Conservation (phyloP, 1,284 basidiomycete genomes). For the Agroathelia rolfsii region DNA sequence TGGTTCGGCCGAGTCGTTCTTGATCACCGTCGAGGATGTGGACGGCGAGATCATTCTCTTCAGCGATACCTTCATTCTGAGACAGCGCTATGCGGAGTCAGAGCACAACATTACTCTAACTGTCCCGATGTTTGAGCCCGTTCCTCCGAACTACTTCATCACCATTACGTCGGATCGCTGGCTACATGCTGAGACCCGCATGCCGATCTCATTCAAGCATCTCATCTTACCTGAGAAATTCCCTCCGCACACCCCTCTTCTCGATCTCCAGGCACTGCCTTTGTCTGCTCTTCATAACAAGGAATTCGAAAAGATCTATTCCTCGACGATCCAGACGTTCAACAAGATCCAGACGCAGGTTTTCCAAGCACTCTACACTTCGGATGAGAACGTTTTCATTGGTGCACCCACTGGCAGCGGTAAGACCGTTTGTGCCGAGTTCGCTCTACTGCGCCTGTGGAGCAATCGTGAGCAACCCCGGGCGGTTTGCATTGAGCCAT, state of each 20-base stretch:
- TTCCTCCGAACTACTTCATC: slow-evolving; percentile 97
- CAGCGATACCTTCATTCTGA: slow-evolving; percentile 88
- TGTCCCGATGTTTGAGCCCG: slow-evolving; percentile 93
- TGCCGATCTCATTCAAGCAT: slow-evolving; percentile 97
- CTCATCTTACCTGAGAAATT: slow-evolving; percentile 96
- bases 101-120: slow-evolving; percentile 93
- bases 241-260: slow-evolving; percentile 84
- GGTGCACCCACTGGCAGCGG: slow-evolving; percentile 95
- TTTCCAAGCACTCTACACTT: slow-evolving; percentile 94
- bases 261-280: slow-evolving; percentile 89
- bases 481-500: slow-evolving; percentile 96
- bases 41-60: slow-evolving; percentile 94
- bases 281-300: slow-evolving; percentile 87
- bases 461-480: slow-evolving; percentile 72
- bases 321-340: slow-evolving; percentile 70
- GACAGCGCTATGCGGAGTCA: slow-evolving; percentile 85
- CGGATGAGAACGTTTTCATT: slow-evolving; percentile 93
- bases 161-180: slow-evolving; percentile 92
- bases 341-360: slow-evolving; percentile 99
- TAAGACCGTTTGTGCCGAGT: slow-evolving; percentile 96
- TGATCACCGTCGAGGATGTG: slow-evolving; percentile 92
- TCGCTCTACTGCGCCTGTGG: slow-evolving; percentile 89
- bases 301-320: slow-evolving; percentile 83
- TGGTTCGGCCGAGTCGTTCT: slow-evolving; percentile 80
- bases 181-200: slow-evolving; percentile 89